Base-by-base conservation (phyloP, 495 filamentous ascomycete species). In the Aspergillus heteromorphus region DNA sequence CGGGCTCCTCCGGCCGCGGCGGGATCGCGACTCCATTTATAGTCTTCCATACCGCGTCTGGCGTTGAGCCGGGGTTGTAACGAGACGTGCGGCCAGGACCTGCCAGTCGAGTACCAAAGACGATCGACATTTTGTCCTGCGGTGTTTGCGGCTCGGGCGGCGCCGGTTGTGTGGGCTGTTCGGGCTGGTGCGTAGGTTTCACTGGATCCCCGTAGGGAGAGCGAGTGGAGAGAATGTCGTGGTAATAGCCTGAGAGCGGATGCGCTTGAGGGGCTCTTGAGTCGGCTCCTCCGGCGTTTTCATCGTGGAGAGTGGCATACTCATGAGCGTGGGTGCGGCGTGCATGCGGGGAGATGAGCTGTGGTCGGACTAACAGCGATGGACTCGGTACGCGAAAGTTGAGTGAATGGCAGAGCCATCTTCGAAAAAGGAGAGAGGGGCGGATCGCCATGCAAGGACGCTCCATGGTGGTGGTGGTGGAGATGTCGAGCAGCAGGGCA, bases 1-100 rank as follows among this genome's bases (percentile, higher is more conserved):
- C 93, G 13, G 93, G 93, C 68, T 98, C 93, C 49, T 83, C 79
- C 7, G 93, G 93, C 13, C 80, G 77, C 16, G 91, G 91, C 10
- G 91, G 92, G 4, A 96, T 87, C 52, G 81, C 74, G 10, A 96
- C 81, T 23, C 92, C 92, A 11, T 90, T 90, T 57, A 96, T 72
- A 14, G 82, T 76, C 40, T 76, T 79, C 73, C 75, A 77, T 16
- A 60, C 66, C n/a, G 69, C 65, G 49, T 63, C 58, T 6, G 72
- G 65, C 72, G 80, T 55, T 25, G 68, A 61, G 40, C 76, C 71
- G 55, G 79, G 71, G 63, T 82, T 62, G 55, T 83, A 79, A 59
- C 87, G 73, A 60, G 81, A 69, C 59, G 81, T 71, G 57, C 86
- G 77, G 63, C 82, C 81, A 57, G 88, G 81, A 49, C 86, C 88